Percentiles rank a stretch among this genome's conserved stretches.
phyloP scores from a whole-genome alignment of 176 grass and related monocot genomes.

The Bolboschoenus planiculmis region DNA sequence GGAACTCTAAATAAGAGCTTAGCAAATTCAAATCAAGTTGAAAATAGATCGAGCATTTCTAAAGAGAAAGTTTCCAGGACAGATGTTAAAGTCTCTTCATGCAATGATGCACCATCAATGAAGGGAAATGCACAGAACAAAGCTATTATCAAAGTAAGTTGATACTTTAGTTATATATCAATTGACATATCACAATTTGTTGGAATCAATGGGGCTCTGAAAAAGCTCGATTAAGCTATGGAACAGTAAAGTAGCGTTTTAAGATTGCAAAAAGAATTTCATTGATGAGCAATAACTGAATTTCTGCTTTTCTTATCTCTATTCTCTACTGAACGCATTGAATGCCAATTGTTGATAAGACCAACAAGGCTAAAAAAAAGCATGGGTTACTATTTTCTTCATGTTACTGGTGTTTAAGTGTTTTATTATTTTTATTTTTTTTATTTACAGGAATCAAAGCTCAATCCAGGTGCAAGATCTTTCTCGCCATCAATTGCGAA shows the following conservation, averaged over 20 bases:
- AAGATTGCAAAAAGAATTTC: background rate
- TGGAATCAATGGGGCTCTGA: background rate
- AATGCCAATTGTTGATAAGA: background rate
- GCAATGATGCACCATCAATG: constrained; percentile 21
- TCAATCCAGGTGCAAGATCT: constrained; percentile 75
- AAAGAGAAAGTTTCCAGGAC: constrained; percentile 24
- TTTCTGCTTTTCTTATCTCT: background rate
- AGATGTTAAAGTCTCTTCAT: constrained; percentile 30
- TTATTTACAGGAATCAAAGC: constrained; percentile 80
- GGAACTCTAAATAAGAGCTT: constrained; percentile 9
- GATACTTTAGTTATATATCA: background rate
- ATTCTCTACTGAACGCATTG: background rate
- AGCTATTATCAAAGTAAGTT: constrained; percentile 43
- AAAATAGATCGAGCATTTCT: constrained; percentile 19
- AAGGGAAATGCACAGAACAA: constrained; percentile 32
- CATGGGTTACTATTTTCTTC: background rate
- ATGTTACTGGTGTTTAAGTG: background rate
- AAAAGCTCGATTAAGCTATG: background rate
- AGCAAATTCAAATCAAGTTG: constrained; percentile 22
- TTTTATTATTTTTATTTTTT: constrained; percentile 17
- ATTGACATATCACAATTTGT: background rate
- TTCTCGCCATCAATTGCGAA: constrained; percentile 77
- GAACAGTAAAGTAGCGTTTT: background rate
- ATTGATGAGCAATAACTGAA: background rate
- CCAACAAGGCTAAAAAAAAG: background rate